A percentile compares a stretch with the other conserved stretches of the same genome.
phyloP scores from a whole-genome alignment of 2,329 filamentous ascomycete species.

The Emericellopsis atlantica region DNA sequence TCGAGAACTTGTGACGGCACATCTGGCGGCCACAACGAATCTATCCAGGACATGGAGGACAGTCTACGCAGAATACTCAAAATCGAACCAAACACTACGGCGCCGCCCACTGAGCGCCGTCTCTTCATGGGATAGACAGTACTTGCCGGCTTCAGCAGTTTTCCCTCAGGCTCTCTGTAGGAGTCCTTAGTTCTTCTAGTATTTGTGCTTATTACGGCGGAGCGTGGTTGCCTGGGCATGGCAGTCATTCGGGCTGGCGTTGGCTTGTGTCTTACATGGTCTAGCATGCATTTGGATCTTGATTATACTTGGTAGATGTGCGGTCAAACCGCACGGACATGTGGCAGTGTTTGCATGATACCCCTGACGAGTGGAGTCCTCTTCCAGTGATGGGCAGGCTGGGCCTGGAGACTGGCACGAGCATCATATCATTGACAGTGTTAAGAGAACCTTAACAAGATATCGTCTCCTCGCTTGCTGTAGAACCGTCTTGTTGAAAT shows the following conservation, averaged over 20 bases:
- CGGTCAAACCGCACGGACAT: neutral
- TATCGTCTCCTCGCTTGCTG: neutral
- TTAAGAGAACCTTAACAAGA: neutral
- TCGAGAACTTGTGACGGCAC: neutral
- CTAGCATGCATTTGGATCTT: constrained; percentile 8
- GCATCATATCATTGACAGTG: neutral
- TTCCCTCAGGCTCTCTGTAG: neutral
- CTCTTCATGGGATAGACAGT: constrained; percentile 5
- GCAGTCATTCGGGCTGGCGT: neutral
- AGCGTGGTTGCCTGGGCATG: too few relatives aligned
- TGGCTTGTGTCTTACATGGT: neutral
- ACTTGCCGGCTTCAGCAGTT: neutral
- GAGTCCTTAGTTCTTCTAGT: neutral
- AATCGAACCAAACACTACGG: constrained; percentile 12
- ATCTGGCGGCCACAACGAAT: constrained; percentile 9
- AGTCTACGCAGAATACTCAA: constrained; percentile 41
- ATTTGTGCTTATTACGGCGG: too few relatives aligned
- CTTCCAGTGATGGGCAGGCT: too few relatives aligned
- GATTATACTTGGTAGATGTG: constrained; percentile 9
- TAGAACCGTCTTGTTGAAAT: too few relatives aligned
- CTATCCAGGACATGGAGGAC: constrained; percentile 36
- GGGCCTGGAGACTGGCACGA: neutral
- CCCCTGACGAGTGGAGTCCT: constrained; percentile 7
- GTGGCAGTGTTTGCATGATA: constrained; percentile 18
- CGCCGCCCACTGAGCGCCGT: constrained; percentile 4